Conservation (phyloP, 2,329 filamentous ascomycete species). For the Alternaria gansuensis region DNA sequence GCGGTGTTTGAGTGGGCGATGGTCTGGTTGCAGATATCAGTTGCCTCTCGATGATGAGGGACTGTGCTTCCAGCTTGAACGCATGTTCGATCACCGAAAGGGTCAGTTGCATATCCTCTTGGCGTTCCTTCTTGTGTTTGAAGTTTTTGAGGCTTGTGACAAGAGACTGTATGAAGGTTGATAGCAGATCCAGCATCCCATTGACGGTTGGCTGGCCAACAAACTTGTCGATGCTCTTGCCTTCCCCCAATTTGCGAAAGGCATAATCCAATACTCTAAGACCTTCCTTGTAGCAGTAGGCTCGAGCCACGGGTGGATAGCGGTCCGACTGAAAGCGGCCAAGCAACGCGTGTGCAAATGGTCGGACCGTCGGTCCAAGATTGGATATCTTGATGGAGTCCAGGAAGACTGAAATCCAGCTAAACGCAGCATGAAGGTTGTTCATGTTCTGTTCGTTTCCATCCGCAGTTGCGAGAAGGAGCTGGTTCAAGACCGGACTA, state of each 20-base stretch:
- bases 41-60: conserved; percentile 72
- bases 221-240: conserved; percentile 46
- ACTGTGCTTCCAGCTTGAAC: conserved; percentile 75
- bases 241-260: conserved; percentile 47
- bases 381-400: conserved; percentile 78
- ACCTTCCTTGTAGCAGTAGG: conserved; percentile 71
- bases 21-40: conserved; percentile 68
- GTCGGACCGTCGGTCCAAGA: conserved; percentile 79
- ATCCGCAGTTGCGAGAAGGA: conserved; percentile 62
- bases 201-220: conserved; percentile 57
- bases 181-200: conserved; percentile 70
- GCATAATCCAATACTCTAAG: conserved; percentile 49
- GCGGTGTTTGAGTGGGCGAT: conserved; percentile 71
- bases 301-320: conserved; percentile 66
- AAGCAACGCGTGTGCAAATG: conserved; percentile 79
- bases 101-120: conserved; percentile 58
- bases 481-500: conserved; percentile 70
- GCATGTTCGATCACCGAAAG: conserved; percentile 72
- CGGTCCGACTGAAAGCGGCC: conserved; percentile 66
- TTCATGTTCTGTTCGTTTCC: conserved; percentile 62
- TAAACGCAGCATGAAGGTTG: conserved; percentile 70
- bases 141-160: conserved; percentile 46
- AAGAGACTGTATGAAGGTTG: conserved; percentile 62
- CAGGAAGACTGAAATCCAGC: conserved; percentile 82
- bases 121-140: conserved; percentile 33